phyloP scores from a whole-genome alignment of 306 rosid species.

The Cajanus cajan region DNA sequence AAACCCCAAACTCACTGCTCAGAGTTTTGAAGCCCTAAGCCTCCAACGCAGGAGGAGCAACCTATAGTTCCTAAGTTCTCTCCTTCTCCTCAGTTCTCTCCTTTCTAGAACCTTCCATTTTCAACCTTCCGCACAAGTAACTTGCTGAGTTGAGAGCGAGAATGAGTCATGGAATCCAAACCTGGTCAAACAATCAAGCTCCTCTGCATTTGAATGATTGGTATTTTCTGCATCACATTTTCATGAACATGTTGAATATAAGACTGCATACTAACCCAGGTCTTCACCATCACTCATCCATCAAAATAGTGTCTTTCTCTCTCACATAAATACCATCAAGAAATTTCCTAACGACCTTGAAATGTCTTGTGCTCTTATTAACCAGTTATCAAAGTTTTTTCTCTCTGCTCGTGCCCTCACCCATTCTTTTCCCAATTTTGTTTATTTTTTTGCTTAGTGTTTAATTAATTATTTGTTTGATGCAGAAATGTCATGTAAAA shows the following conservation, averaged over 20 bases:
- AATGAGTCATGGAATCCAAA: constrained; percentile 40
- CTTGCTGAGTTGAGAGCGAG: constrained; percentile 22
- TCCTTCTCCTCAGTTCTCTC: neutral
- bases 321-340: constrained; percentile 87
- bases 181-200: constrained; percentile 45
- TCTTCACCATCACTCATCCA: too few species aligned
- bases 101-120: constrained; percentile 25
- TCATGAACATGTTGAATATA: too few species aligned
- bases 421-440: too few species aligned
- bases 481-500: constrained; percentile 87
- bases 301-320: constrained; percentile 59
- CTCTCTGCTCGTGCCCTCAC: neutral
- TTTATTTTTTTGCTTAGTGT: neutral
- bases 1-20: constrained; percentile 27
- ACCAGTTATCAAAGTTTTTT: constrained; percentile 61
- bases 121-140: neutral
- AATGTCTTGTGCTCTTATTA: constrained; percentile 77
- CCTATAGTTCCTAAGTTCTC: neutral
- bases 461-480: neutral
- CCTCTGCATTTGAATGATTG: too few species aligned
- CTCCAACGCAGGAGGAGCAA: neutral
- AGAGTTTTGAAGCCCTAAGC: constrained; percentile 53
- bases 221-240: too few species aligned
- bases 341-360: constrained; percentile 77
- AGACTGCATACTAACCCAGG: too few species aligned